A percentile compares a stretch with the other conserved stretches of the same genome.
phyloP scores from a whole-genome alignment of 1,284 basidiomycete species.

The Phellopilus nigrolimitatus region DNA sequence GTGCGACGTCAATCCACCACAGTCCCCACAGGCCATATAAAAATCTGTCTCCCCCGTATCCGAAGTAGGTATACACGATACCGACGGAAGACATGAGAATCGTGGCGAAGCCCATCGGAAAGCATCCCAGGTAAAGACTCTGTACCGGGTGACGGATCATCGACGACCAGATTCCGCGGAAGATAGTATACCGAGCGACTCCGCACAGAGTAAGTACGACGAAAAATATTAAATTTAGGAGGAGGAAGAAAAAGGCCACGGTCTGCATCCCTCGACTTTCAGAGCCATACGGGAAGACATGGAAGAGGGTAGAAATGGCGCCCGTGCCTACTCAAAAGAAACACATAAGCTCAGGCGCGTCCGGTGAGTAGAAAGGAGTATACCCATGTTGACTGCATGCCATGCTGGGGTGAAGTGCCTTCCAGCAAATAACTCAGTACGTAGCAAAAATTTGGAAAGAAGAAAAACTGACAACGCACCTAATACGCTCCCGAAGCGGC shows the following conservation, averaged over 20 bases:
- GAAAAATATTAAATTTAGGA: conserved; percentile 64
- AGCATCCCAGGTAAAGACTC: conserved; percentile 63
- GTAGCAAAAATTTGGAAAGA: background rate
- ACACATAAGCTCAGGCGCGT: background rate
- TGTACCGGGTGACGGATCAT: conserved; percentile 59
- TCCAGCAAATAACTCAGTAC: background rate
- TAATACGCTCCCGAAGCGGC: background rate
- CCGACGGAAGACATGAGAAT: conserved; percentile 49
- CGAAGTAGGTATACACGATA: conserved; percentile 38
- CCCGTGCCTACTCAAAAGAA: conserved; percentile 43
- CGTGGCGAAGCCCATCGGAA: conserved; percentile 70
- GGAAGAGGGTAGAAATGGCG: conserved; percentile 47
- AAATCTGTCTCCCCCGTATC: conserved; percentile 51
- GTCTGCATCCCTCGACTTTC: conserved; percentile 36
- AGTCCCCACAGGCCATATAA: conserved; percentile 58
- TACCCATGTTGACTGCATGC: conserved; percentile 21
- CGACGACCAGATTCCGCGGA: conserved; percentile 50
- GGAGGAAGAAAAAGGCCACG: conserved; percentile 53
- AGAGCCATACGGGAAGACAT: conserved; percentile 48
- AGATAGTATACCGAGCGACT: conserved; percentile 49
- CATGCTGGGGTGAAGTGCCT: conserved; percentile 20
- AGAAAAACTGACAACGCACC: background rate
- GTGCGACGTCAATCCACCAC: conserved; percentile 68
- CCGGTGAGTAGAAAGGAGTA: background rate
- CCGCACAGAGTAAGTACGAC: conserved; percentile 46